Evolutionary conservation across 2,329 filamentous ascomycete species (phyloP).

Genomic region (Basipetospora chlamydospora): DNA sequence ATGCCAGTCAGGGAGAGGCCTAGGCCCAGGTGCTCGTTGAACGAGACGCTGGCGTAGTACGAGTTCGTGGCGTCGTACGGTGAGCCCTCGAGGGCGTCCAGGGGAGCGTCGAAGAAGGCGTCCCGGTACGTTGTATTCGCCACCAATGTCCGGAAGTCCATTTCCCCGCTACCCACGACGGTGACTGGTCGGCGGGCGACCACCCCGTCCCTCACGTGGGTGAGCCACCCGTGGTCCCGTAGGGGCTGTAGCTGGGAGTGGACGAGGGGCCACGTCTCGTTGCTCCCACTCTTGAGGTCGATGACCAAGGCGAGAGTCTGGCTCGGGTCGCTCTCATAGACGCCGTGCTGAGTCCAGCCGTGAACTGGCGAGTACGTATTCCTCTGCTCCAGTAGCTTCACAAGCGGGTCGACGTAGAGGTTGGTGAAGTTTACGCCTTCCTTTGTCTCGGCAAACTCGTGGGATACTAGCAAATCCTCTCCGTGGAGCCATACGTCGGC

Average conservation of each 20-base stretch:
- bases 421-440: constrained; percentile 39
- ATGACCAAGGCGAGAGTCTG: constrained; percentile 49
- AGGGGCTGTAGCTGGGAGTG: constrained; percentile 39
- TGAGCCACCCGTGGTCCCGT: constrained; percentile 41
- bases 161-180: constrained; percentile 53
- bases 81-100: constrained; percentile 23
- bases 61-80: constrained; percentile 40
- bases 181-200: constrained; percentile 45
- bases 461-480: constrained; percentile 44
- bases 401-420: constrained; percentile 51
- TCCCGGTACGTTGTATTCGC: constrained; percentile 41
- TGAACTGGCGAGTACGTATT: constrained; percentile 15
- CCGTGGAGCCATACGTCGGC: constrained; percentile 53
- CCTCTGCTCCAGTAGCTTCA: constrained; percentile 40
- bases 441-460: constrained; percentile 39
- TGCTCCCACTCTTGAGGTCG: constrained; percentile 50
- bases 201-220: constrained; percentile 32
- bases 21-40: constrained; percentile 35
- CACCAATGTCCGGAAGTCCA: constrained; percentile 40
- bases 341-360: constrained; percentile 21
- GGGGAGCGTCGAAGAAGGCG: constrained; percentile 52
- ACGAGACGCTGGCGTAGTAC: constrained; percentile 50
- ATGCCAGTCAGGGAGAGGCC: constrained; percentile 31
- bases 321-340: constrained; percentile 37
- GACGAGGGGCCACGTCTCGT: constrained; percentile 30